Evolutionary conservation across 305 asterid genomes (phyloP), one percentile per base, ranked within the genome.

Genomic region (Fraxinus platypoda): DNA sequence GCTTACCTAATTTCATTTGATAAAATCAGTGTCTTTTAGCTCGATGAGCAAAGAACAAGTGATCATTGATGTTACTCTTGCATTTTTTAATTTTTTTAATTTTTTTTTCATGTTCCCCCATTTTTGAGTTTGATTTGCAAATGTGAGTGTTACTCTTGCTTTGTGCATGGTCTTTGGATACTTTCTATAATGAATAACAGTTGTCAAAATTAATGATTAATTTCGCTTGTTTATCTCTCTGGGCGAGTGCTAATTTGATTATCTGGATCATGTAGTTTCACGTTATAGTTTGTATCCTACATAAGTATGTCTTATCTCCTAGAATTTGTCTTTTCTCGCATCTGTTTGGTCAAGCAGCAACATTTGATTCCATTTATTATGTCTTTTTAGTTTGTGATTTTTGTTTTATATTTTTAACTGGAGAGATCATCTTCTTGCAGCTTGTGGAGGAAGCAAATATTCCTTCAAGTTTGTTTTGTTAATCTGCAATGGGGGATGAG

Each of bases 401-500:
- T 78, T 81, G 19, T 41, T 68, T 78, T 37, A 62, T 79, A 83
- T 57, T 86, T 87, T 83, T 54, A 12, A 12, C 6, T 88, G 84
- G 87, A 91, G 90, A 78, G 81, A 52, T 70, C 74, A 62, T 84
- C 72, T 54, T 74, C 76, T 31, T 26, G 41, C 70, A 17, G 80
- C 59, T 75, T 54, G 72, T 80, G 76, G 80, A 76, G 83, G 82
- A 46, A 31, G 26, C 75, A 68, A 76, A 28, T 17, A 3, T 6
- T 54, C 68, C 83, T 41, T 78, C 59, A 5, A 59, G 19, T 46
- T 35, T 79, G 52, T 9, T 74, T 70, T 38, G 41, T 59, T 33
- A 70, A 46, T 79, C 81, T 82, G 80, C 84, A 35, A 95, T 95
- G 99, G 99, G 88, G 87, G 98, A 93, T 82, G 86, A 91, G 23